These are phyloP conservation scores for Proliferodiscus dingleyae DNA, from an alignment of 2,329 filamentous ascomycete genomes.

Conservation along the genomic window DNA sequence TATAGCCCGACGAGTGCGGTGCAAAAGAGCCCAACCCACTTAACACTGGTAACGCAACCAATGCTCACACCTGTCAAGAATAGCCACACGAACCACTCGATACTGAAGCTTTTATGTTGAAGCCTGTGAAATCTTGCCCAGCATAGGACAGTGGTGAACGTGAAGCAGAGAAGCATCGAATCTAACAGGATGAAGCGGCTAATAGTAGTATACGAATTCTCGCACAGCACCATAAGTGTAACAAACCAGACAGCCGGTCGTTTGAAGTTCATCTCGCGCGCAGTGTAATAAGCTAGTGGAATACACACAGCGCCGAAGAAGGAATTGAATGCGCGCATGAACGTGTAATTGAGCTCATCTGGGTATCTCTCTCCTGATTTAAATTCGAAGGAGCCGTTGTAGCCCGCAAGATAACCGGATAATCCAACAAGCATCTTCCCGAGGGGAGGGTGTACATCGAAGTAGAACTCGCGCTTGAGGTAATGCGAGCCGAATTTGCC, in stretches of 20 bases:
- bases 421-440: constrained; percentile 98
- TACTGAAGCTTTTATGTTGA: constrained; percentile 78
- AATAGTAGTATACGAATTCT: constrained; percentile 99
- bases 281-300: constrained; percentile 91
- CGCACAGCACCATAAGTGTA: constrained; percentile 94
- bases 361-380: constrained; percentile 97
- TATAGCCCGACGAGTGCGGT: constrained; percentile 94
- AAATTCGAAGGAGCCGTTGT: constrained; percentile 99
- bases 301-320: constrained; percentile 90
- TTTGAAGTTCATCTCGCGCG: constrained; percentile 81
- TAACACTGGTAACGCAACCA: constrained; percentile 96
- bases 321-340: constrained; percentile 97
- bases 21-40: constrained; percentile 94
- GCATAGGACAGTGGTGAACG: constrained; percentile 94
- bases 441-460: constrained; percentile 89
- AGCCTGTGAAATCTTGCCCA: constrained; percentile 95
- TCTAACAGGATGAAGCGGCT: constrained; percentile 97
- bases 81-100: constrained; percentile 93
- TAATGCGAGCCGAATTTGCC: constrained; percentile 99
- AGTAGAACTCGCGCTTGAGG: constrained; percentile 98
- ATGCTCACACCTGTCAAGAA: constrained; percentile 92
- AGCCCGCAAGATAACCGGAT: constrained; percentile 91
- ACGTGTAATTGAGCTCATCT: constrained; percentile 89
- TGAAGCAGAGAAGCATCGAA: constrained; percentile 97
- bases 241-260: constrained; percentile 90